phyloP scores from a whole-genome alignment of 495 filamentous ascomycete species.

The Aspergillus affinis region DNA sequence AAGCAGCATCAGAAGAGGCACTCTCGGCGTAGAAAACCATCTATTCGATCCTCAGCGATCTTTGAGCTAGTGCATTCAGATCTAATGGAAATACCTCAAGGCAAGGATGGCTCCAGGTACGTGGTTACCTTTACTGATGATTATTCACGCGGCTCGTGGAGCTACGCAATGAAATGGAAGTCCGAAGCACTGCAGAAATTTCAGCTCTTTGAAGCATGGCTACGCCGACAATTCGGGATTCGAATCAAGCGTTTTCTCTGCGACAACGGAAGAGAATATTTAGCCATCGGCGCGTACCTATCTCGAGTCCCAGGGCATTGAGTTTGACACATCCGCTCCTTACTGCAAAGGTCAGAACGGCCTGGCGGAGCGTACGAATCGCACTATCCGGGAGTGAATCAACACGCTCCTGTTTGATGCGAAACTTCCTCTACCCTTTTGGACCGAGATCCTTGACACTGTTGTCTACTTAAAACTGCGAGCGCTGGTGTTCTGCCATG shows the following conservation, averaged over 20 bases:
- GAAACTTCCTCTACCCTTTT: neutral
- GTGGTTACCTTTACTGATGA: conserved; percentile 7
- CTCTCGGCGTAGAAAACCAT: conserved; percentile 1
- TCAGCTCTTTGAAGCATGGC: conserved; percentile 6
- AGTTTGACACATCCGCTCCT: conserved; percentile 4
- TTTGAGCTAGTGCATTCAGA: conserved; percentile 3
- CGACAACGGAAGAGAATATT: conserved; percentile 5
- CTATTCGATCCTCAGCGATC: conserved; percentile 6
- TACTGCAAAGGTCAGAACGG: conserved; percentile 5
- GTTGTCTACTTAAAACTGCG: neutral
- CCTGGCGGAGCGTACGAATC: conserved; percentile 1
- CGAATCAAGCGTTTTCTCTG: conserved; percentile 3
- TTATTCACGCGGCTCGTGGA: conserved; percentile 7
- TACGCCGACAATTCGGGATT: conserved; percentile 2
- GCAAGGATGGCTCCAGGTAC: conserved; percentile 7
- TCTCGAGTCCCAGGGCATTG: conserved; percentile 4
- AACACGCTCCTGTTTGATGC: conserved; percentile 4
- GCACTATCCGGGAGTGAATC: neutral
- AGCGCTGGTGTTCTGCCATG: too few relatives aligned
- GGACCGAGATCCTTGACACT: conserved; percentile 1
- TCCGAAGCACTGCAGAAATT: conserved; percentile 3
- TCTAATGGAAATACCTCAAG: conserved; percentile 1
- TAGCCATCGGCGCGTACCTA: conserved; percentile 3
- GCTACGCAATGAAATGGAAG: conserved; percentile 8
- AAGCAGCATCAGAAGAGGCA: conserved; percentile 4